Evolutionary conservation across 768 basidiomycete species (phyloP), one percentile per base, ranked within the genome.

Genomic region (Leccinum incarnatum): DNA sequence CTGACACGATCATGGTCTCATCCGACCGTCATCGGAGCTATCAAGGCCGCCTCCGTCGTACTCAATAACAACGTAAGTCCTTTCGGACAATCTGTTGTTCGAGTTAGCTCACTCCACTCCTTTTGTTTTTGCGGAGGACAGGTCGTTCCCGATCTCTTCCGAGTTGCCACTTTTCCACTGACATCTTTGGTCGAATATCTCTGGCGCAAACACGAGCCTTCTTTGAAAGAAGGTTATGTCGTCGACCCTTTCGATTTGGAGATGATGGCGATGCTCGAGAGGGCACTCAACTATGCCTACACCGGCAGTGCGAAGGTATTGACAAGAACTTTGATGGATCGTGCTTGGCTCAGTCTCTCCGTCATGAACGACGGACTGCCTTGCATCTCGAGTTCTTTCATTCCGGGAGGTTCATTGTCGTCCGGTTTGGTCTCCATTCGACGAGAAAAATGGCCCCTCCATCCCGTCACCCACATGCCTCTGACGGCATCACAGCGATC

Each of bases 281-380:
- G 30, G 0, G n/a, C 50, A 1, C 54, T 59, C 9, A 59, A 55
- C 49, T 59, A 51, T 17, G 58, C 34, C 0, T 58, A 62, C 51
- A 62, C 54, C 0, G 54, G 58, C 0, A 59, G 46, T 2, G 51
- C 42, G 0, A 14, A 6, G 0, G 61, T 62, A 3, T 42, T 59
- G 9, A 59, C 47, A 2, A 23, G 30, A 2, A 2, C 37, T 0
- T 36, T 62, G 10, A 62, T 62, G 61, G 54, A 62, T 15, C 5
- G 47, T 0, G 21, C 58, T 0, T 62, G 53, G 57, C 9, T 62
- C 0, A 32, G 57, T 14, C 46, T 62, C 1, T 51, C 53, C 0
- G 53, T 62, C 1, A 12, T 62, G 6, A 51, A 59, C 30, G 54
- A 62, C 27, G 51, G 61, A 0, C 42, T 61, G 0, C 57, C 60